A percentile compares a stretch with the other conserved stretches of the same genome.
Conservation (phyloP, 2,329 filamentous ascomycete genomes). For the Alternaria dauci region DNA sequence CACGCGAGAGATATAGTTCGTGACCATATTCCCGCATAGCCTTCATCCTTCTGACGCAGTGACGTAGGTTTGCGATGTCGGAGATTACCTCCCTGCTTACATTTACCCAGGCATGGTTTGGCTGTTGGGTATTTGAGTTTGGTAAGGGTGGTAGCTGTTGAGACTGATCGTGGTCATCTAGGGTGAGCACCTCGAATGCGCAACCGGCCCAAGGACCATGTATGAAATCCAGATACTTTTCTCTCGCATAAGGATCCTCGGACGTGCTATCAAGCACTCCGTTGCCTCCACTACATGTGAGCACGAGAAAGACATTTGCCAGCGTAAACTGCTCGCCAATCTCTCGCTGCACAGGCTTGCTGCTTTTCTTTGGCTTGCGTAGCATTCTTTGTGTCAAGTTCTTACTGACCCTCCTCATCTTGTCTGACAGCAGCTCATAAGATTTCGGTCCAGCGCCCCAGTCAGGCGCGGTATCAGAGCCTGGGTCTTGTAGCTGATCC, state of each 20-base stretch:
- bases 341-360: neutral
- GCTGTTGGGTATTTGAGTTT: neutral
- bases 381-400: neutral
- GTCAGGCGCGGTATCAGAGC: neutral
- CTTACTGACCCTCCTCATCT: neutral
- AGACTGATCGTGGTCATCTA: slow-evolving; percentile 7
- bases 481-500: slow-evolving; percentile 10
- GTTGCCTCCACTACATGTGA: slow-evolving; percentile 6
- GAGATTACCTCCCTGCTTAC: slow-evolving; percentile 16
- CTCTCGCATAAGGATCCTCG: neutral
- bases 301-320: slow-evolving; percentile 17
- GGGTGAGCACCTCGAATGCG: slow-evolving; percentile 20
- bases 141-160: no score
- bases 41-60: neutral
- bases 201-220: slow-evolving; percentile 21
- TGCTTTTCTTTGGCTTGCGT: neutral
- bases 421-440: neutral
- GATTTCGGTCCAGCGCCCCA: neutral
- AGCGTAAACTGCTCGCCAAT: slow-evolving; percentile 5
- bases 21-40: neutral
- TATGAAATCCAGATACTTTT: slow-evolving; percentile 7
- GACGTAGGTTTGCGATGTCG: slow-evolving; percentile 18
- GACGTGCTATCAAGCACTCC: neutral
- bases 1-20: neutral
- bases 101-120: slow-evolving; percentile 5